phyloP scores from a whole-genome alignment of 768 basidiomycete species.

The Serendipita vermifera region DNA sequence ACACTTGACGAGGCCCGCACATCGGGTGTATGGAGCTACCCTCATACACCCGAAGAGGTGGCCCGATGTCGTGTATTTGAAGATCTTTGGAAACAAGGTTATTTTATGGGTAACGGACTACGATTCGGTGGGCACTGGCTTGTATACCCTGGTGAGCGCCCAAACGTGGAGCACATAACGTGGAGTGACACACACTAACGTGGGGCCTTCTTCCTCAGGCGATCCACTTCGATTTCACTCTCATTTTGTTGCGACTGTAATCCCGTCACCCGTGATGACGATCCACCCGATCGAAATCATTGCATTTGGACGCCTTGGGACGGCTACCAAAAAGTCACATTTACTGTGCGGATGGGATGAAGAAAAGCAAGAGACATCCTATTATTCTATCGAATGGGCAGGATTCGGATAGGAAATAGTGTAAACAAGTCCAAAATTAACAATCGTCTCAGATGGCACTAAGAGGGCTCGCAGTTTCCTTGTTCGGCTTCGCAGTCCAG shows the following conservation, averaged over 20 bases:
- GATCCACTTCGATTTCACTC: constrained; percentile 95
- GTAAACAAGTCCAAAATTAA: too few relatives aligned
- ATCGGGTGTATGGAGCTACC: constrained; percentile 69
- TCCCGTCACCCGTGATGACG: constrained; percentile 43
- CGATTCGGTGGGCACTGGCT: constrained; percentile 95
- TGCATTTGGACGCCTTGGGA: constrained; percentile 88
- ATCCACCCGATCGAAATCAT: constrained; percentile 88
- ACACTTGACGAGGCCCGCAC: constrained; percentile 47
- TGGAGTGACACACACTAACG: background rate
- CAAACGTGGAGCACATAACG: background rate
- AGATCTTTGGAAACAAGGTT: constrained; percentile 69
- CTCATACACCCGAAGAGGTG: constrained; percentile 46
- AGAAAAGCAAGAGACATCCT: constrained; percentile 46
- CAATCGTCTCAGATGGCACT: background rate
- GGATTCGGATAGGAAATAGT: constrained; percentile 53
- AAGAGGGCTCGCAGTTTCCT: background rate
- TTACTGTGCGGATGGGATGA: constrained; percentile 83
- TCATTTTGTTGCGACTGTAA: constrained; percentile 79
- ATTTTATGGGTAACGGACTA: constrained; percentile 79
- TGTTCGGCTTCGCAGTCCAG: constrained; percentile 13
- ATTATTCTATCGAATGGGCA: constrained; percentile 81
- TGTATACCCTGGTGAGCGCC: constrained; percentile 75
- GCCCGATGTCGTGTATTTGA: constrained; percentile 72
- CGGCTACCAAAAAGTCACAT: constrained; percentile 94
- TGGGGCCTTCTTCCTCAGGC: constrained; percentile 34